Percentiles rank a stretch among this genome's conserved stretches.
phyloP scores from a whole-genome alignment of 139 green algal species.

The Astrephomene gubernaculifera region DNA sequence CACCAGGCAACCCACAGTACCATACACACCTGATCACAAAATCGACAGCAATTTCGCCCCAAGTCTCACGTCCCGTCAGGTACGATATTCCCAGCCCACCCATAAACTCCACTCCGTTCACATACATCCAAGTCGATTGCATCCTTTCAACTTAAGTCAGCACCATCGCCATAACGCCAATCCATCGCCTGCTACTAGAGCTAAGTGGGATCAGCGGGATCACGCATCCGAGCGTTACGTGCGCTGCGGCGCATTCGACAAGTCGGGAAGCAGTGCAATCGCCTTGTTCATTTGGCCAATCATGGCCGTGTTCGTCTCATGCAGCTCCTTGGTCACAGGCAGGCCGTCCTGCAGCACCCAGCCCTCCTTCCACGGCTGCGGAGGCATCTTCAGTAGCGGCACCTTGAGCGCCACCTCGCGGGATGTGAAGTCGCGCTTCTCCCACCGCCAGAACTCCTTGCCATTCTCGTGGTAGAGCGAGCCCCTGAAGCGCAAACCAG shows the following conservation, averaged over 20 bases:
- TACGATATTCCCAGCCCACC: no score
- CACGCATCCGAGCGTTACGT: not conserved
- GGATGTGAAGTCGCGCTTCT: conserved; percentile 58
- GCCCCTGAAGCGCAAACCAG: not conserved
- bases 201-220: no score
- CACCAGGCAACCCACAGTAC: no score
- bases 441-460: conserved; percentile 47
- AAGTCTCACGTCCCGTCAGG: no score
- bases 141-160: no score
- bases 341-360: conserved; percentile 74
- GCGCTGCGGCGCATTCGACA: conserved; percentile 4
- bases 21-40: no score
- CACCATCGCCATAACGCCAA: no score
- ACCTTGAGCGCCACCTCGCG: conserved; percentile 44
- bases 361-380: conserved; percentile 50
- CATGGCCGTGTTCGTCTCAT: conserved; percentile 65
- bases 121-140: no score
- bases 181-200: no score
- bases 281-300: conserved; percentile 75
- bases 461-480: conserved; percentile 31
- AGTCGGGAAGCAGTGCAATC: conserved; percentile 45
- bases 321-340: conserved; percentile 66
- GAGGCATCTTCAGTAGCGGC: conserved; percentile 63
- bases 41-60: no score
- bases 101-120: no score